Evolutionary conservation across 2,329 filamentous ascomycete genomes (phyloP), one percentile per base, ranked within the genome.

Genomic region (Arthroderma sp.): DNA sequence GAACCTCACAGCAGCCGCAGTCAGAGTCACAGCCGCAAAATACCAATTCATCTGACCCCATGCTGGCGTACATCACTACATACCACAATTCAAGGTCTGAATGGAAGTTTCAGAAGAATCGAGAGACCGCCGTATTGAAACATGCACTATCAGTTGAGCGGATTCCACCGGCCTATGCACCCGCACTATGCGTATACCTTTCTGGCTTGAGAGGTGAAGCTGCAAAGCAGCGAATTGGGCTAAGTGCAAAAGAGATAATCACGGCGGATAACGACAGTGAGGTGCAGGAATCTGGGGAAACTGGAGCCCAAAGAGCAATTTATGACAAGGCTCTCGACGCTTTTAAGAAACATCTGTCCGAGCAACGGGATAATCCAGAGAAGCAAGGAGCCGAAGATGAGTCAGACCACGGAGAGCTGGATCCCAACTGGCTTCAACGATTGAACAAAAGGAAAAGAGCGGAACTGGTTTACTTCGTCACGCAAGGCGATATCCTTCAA

Each of bases 71-170:
- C 60, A 74, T 95, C 38, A 72, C 72, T 39, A 78, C 81, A 58
- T 94, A 87, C 73, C 73, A 84, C 63, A 74, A 73, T 45, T 74
- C 79, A 49, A 79, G 79, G 47, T 69, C 73, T 6, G 71, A 71
- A 53, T 96, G 89, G 89, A 95, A 94, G 63, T 96, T 95, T 70
- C 94, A 93, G 69, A 95, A 95, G 68, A 88, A 86, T 54, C 79
- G 86, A 58, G 88, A 95, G 63, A 85, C 81, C 44, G 78, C 85
- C 53, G 71, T 95, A 8, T 76, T 95, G 58, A 89, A 91, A 62
- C 80, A 93, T 67, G 67, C 83, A 38, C 85, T 93, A 59, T 79
- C 84, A 53, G 66, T 78, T 51, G 75, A 79, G 54, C 74, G 76
- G 37, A 75, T 95, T 37, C 85, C 87, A 0, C 66, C 79, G 10